These are phyloP conservation scores for Sextonia rubra DNA, from an alignment of 164 flowering plant genomes.

Conservation along the genomic window DNA sequence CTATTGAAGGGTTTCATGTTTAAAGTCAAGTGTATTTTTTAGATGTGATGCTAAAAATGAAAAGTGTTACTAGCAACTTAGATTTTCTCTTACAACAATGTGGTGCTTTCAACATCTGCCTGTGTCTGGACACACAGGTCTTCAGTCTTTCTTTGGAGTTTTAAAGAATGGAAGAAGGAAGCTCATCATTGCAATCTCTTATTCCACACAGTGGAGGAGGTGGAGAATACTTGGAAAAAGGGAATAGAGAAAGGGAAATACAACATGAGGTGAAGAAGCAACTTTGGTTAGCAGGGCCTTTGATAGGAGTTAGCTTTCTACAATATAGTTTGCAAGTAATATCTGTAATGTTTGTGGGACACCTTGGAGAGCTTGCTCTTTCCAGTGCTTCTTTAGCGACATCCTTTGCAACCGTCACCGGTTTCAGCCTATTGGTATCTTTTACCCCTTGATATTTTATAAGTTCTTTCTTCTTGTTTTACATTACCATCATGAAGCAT, in stretches of 20 bases:
- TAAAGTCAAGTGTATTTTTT: no score
- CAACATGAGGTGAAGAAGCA: conserved; percentile 33
- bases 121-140: no score
- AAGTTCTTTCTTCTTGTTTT: no score
- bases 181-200: conserved; percentile 7
- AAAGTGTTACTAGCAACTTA: no score
- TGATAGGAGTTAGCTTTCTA: conserved; percentile 32
- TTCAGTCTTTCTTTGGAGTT: neutral
- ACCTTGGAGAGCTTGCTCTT: conserved; percentile 45
- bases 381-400: conserved; percentile 57
- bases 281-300: conserved; percentile 39
- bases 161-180: neutral
- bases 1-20: no score
- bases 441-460: no score
- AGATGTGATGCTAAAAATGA: no score
- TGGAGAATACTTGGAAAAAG: conserved; percentile 2
- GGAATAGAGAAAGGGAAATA: conserved; percentile 2
- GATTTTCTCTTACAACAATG: no score
- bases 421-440: conserved; percentile 45
- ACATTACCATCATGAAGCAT: no score
- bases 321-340: conserved; percentile 42
- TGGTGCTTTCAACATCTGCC: no score
- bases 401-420: conserved; percentile 49
- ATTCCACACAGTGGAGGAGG: neutral
- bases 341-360: conserved; percentile 50